Evolutionary conservation across 1,284 basidiomycete genomes (phyloP).

Genomic region (Ustilago trichophora): DNA sequence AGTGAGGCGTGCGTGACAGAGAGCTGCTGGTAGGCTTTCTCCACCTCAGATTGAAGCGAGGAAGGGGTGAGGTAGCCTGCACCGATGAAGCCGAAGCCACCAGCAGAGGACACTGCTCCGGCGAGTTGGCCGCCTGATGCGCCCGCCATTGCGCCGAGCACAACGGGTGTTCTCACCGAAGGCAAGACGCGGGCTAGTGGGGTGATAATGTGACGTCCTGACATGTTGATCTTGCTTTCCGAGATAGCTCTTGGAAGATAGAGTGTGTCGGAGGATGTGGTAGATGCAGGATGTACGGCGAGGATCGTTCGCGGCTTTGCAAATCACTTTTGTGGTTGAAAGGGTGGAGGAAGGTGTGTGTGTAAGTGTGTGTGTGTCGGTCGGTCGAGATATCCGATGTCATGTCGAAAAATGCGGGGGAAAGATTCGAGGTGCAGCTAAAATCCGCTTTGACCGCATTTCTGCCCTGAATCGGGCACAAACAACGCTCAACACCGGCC

Average conservation of each 20-base stretch:
- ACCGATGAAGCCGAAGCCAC: slow-evolving; percentile 63
- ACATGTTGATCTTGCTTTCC: no score
- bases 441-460: slow-evolving; percentile 28
- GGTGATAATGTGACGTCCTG: slow-evolving; percentile 23
- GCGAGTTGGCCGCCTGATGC: slow-evolving; percentile 59
- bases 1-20: slow-evolving; percentile 18
- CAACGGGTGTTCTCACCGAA: slow-evolving; percentile 46
- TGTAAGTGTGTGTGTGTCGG: no score
- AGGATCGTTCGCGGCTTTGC: no score
- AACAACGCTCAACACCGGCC: no score
- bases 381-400: slow-evolving; percentile 22
- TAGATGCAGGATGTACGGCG: no score
- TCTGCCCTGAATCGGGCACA: no score
- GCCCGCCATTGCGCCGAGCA: slow-evolving; percentile 60
- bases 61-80: slow-evolving; percentile 53
- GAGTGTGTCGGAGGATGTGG: no score
- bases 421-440: slow-evolving; percentile 1
- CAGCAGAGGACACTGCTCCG: slow-evolving; percentile 51
- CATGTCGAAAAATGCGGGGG: slow-evolving; percentile 11
- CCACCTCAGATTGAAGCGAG: slow-evolving; percentile 40
- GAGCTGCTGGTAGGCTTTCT: slow-evolving; percentile 25
- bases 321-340: no score
- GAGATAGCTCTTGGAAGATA: no score
- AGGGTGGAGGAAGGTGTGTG: no score
- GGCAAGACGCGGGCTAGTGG: slow-evolving; percentile 23